Percentiles rank a stretch among this genome's conserved stretches.
Conservation (phyloP, 371 early-diverging fungal species). For the Umbelopsis sp. region DNA sequence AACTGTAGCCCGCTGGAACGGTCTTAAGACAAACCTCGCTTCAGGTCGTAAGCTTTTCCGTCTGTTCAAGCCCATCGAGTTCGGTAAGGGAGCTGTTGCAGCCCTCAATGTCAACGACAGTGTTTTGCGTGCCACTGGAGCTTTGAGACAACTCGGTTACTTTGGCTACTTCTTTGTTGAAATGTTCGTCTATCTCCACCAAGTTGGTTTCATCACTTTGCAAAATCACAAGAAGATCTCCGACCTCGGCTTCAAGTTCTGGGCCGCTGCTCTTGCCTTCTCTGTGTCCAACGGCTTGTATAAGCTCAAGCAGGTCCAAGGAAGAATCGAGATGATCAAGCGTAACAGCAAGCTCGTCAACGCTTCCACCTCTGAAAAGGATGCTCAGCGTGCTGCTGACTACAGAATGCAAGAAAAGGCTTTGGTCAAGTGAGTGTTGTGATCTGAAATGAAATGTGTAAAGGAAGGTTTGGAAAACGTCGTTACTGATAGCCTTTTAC, state of each 20-base stretch:
- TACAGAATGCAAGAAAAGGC: constrained; percentile 37
- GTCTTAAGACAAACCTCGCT: constrained; percentile 57
- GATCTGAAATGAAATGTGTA: neutral
- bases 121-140: constrained; percentile 41
- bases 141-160: constrained; percentile 55
- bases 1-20: constrained; percentile 50
- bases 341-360: constrained; percentile 22
- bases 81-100: constrained; percentile 57
- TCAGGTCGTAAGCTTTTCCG: constrained; percentile 65
- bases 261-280: constrained; percentile 65
- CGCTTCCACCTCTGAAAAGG: constrained; percentile 30
- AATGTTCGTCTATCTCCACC: constrained; percentile 57
- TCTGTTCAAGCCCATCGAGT: constrained; percentile 61
- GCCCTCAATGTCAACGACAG: constrained; percentile 51
- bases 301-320: constrained; percentile 56
- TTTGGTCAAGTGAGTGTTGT: constrained; percentile 45
- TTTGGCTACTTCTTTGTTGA: constrained; percentile 60
- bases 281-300: constrained; percentile 61
- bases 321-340: constrained; percentile 25
- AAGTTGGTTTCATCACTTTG: constrained; percentile 56
- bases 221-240: constrained; percentile 53
- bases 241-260: constrained; percentile 56
- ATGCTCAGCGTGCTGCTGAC: constrained; percentile 33
- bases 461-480: too few relatives aligned
- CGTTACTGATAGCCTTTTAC: neutral